Base-by-base conservation (phyloP, 345 rosid genomes). In the Rhodomyrtus tomentosa region DNA sequence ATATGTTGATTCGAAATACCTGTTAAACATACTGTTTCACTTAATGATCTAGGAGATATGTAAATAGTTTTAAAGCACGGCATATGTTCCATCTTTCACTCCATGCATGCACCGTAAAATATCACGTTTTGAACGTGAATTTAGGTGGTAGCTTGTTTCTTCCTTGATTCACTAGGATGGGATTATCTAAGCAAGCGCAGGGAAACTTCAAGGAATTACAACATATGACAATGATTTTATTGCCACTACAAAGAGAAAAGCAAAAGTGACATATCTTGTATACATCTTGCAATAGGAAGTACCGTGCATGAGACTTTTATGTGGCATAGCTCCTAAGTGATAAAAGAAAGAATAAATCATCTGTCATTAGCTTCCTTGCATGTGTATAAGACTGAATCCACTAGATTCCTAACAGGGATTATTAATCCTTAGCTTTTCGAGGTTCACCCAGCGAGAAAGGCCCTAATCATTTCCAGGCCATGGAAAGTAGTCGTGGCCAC, bases 291-390 rank as follows among this genome's bases (percentile, higher is more conserved):
- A 12, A 56, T 56, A n/a, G 29, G 36, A 56, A n/a, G 8, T 56
- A 5, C 0, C 4, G 0, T 27, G 72, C 38, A 58, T 13, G 8
- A 58, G 36, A 27, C 36, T 58, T 58, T 58, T 9, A n/a, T 0
- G 2, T 58, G 2, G 2, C 38, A 27, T 0, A 8, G 4, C 32
- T n/a, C 18, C 2, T n/a, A 15, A 53, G 22, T 53, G 55, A 53
- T 53, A 53, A 53, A 53, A 53, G 55, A 20, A 6, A 53, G 3
- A 18, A 20, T 8, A 53, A 8, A 8, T 53, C 55, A 5, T 53
- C 6, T 53, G n/a, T 20, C 9, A 54, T 9, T 54, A 22, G 12
- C 12, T 54, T 22, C n/a, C 58, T 54, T 5, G 5, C n/a, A 22
- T 8, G 22, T 22, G 12, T 54, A 22, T 9, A 54, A 54, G 10